These are phyloP conservation scores for Aspergillus brunneoviolaceus DNA, from an alignment of 2,329 filamentous ascomycete species.

Conservation along the genomic window DNA sequence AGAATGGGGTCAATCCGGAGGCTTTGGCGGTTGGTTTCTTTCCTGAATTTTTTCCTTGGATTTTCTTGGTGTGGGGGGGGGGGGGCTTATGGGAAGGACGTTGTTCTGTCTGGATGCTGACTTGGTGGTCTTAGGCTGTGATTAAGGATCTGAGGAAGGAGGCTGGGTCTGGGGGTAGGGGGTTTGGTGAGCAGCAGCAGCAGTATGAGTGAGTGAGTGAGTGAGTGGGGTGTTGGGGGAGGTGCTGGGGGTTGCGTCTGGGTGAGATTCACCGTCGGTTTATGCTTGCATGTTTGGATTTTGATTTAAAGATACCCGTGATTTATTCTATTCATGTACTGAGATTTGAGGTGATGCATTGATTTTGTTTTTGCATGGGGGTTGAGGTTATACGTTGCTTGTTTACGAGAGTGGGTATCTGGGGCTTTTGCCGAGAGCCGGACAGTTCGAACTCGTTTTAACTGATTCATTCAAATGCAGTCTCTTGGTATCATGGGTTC, in stretches of 20 bases:
- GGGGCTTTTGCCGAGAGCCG: no score
- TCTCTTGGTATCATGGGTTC: constrained; percentile 24
- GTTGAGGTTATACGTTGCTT: no score
- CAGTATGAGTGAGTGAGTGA: constrained; percentile 15
- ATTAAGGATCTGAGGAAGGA: constrained; percentile 49
- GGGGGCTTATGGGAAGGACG: no score
- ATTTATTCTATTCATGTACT: constrained; percentile 1
- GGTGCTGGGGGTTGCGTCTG: no score
- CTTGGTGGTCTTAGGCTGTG: constrained; percentile 36
- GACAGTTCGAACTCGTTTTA: no score
- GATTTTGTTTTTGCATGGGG: no score
- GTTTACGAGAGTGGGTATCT: no score
- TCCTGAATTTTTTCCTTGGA: neutral
- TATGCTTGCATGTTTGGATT: neutral
- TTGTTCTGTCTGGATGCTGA: neutral
- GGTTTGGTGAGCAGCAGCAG: constrained; percentile 18
- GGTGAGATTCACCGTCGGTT: no score
- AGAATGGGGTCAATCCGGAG: constrained; percentile 95
- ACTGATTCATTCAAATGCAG: constrained; percentile 2
- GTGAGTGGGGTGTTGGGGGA: no score
- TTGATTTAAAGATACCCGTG: constrained; percentile 18
- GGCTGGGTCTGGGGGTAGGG: constrained; percentile 29
- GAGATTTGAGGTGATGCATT: neutral
- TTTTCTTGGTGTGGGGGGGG: neutral
- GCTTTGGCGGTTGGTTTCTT: constrained; percentile 74